Evolutionary conservation across 148 eudicot genomes (phyloP), one percentile per base, ranked within the genome.

Genomic region (Gaultheria prostrata): DNA sequence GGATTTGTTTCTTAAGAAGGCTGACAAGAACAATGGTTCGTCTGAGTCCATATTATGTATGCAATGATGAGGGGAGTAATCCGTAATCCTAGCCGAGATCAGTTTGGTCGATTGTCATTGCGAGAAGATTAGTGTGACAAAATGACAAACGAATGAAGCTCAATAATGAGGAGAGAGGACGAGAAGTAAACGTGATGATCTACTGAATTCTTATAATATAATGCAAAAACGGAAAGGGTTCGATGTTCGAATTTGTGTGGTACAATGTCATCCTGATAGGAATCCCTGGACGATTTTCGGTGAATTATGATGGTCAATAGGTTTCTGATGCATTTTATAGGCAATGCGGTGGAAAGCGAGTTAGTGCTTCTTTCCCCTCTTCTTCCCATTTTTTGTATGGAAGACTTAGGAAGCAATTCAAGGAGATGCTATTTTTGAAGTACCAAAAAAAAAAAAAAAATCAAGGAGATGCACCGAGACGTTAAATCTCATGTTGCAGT

Each of bases 281-380:
- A 33, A 67, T n/a, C n/a, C 17, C 35, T 67, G 18, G 18, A 67
- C 18, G 72, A 67, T 67, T 67, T 67, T 28, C 6, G 71, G 33
- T 28, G 72, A 67, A 21, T 67, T 28, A 67, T 67, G 72, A 67
- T 67, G 71, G 71, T 65, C 14, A 26, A 15, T 65, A 26, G 33
- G 71, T 33, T 65, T 65, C 71, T 65, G 72, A 67, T 67, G 72
- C 18, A 67, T 67, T 67, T 28, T 67, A 28, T 28, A 67, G 56
- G 72, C 39, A 67, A 28, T 67, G 1, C 28, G 72, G 20, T 67
- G 13, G 4, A 33, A 67, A 67, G 18, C 1, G 18, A 35, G 35
- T 28, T 28, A 67, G 32, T 24, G 39, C 69, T 67, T 28, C 11
- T 67, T 28, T 26, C 70, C 70, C 39, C 35, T 67, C 33, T 67